Base-by-base conservation (phyloP, 306 rosid species). In the Quercus robur region DNA sequence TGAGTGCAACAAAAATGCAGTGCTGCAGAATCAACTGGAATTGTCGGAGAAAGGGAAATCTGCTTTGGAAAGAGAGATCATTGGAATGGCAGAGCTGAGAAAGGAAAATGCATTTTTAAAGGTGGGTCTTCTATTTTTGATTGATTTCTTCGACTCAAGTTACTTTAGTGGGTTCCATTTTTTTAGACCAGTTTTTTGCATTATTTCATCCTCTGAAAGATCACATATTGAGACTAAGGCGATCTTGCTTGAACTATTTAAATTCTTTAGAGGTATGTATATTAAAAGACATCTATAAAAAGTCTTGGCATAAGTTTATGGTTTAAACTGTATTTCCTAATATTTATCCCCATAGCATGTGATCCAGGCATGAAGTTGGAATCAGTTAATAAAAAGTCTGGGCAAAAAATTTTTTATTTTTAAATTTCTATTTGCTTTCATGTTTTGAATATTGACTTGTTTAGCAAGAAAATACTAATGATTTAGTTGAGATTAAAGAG, bases 1-100 rank as follows among this genome's bases (percentile, higher is more conserved):
- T 76, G 99, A 95, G 85, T 95, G 91, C 87, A 93, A 95, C 88
- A 95, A 91, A 89, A 95, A 89, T 86, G 97, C 92, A 17, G 90
- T 90, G 87, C 87, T 95, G 79, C 92, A 91, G 78, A 93, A 90
- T 87, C 99, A 91, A 87, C 74, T 93, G 82, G 98, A 89, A 59
- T 83, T 91, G 81, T 90, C 93, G 12, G 54, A 76, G 19, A 95
- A 93, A 84, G 99, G 89, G 84, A 95, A 89, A 87, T 86, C 82
- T 41, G 90, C 92, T 75, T 81, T 95, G 75, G 90, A 89, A 86
- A 88, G 97, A 84, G 99, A 93, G 82, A 91, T 89, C 72, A 64
- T 75, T 76, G 82, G 84, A 44, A 86, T 89, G 87, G 90, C 90
- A 64, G 94, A 89, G 80, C 73, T 93, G 77, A 90, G 90, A 74